Evolutionary conservation across 768 basidiomycete genomes (phyloP).

Genomic region (Calocybe indica): DNA sequence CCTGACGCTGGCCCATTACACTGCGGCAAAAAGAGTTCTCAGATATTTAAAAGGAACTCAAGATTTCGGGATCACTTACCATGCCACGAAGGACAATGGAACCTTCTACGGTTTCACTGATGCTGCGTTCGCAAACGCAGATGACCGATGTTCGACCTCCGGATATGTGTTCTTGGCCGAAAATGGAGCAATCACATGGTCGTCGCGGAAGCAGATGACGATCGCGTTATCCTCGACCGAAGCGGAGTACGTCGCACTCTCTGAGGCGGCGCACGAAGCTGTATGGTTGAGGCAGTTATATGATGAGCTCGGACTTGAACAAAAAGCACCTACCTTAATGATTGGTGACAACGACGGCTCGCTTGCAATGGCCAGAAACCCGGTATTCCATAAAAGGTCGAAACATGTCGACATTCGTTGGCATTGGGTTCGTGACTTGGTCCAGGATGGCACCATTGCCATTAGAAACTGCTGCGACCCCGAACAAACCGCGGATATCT

Average conservation of each 20-base stretch:
- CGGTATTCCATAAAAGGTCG: constrained; percentile 3
- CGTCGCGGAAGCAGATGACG: constrained; percentile 22
- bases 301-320: neutral
- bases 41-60: constrained; percentile 25
- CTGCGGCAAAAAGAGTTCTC: constrained; percentile 23
- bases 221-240: constrained; percentile 30
- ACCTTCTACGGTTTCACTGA: constrained; percentile 15
- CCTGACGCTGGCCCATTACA: constrained; percentile 20
- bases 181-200: constrained; percentile 26
- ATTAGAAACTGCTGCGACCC: neutral
- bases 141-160: constrained; percentile 22
- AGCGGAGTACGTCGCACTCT: constrained; percentile 30
- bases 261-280: constrained; percentile 17
- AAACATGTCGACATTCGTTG: neutral
- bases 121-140: constrained; percentile 26
- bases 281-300: constrained; percentile 21
- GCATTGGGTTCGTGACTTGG: neutral
- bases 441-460: neutral
- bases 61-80: constrained; percentile 10
- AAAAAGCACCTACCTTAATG: neutral
- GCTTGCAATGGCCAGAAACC: constrained; percentile 8
- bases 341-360: neutral
- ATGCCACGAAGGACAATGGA: neutral
- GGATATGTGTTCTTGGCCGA: constrained; percentile 29
- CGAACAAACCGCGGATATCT: constrained; percentile 14